Conservation (phyloP, 305 asterid genomes). For the Ilex paraguariensis region DNA sequence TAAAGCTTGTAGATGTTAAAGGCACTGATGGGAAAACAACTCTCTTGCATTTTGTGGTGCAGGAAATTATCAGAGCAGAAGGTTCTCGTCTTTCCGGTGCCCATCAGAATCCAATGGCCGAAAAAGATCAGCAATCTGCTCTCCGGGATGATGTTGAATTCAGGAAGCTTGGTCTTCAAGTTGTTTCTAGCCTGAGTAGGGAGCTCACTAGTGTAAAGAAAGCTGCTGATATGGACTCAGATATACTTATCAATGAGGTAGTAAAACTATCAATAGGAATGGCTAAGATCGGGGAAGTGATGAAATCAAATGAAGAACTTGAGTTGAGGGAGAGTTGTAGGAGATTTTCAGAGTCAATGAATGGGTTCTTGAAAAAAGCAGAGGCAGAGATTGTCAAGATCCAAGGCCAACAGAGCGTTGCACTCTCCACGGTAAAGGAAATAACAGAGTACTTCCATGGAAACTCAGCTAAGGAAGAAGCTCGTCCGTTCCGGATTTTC, state of each 20-base stretch:
- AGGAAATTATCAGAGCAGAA: constrained; percentile 71
- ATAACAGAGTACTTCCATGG: constrained; percentile 82
- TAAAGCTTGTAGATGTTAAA: constrained; percentile 76
- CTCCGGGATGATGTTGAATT: constrained; percentile 53
- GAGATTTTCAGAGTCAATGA: constrained; percentile 42
- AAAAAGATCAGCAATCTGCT: constrained; percentile 27
- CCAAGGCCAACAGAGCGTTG: constrained; percentile 59
- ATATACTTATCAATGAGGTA: constrained; percentile 49
- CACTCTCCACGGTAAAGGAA: constrained; percentile 74
- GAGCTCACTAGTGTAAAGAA: constrained; percentile 82
- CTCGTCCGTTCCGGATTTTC: constrained; percentile 61
- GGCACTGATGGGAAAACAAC: constrained; percentile 81
- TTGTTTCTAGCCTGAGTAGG: constrained; percentile 58
- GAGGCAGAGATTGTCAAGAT: constrained; percentile 44
- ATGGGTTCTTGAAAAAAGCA: constrained; percentile 50
- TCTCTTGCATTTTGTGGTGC: constrained; percentile 83
- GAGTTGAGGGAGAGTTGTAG: constrained; percentile 19
- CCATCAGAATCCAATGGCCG: constrained; percentile 20
- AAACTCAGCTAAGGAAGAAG: constrained; percentile 65
- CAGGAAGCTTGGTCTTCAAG: constrained; percentile 60
- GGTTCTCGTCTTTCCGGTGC: constrained; percentile 55
- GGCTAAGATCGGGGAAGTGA: constrained; percentile 34
- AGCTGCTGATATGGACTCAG: constrained; percentile 75
- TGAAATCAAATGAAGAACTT: constrained; percentile 40
- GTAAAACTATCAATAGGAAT: constrained; percentile 51